phyloP scores from a whole-genome alignment of 2,329 filamentous ascomycete genomes.

The Byssoonygena ceratinophila region DNA sequence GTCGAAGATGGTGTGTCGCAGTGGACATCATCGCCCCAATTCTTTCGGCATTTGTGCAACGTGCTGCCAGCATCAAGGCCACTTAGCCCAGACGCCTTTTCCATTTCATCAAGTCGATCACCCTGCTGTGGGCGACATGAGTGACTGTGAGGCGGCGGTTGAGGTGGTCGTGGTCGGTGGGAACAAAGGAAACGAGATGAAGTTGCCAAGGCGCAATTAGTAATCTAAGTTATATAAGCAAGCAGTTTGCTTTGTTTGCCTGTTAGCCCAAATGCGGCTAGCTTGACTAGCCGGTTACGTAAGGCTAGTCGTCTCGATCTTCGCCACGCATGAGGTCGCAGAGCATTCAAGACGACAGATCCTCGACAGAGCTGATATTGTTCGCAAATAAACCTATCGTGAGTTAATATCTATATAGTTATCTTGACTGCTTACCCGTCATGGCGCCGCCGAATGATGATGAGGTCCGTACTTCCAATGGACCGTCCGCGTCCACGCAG shows the following conservation, averaged over 20 bases:
- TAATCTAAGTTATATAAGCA: no score
- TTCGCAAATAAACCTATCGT: background rate
- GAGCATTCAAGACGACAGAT: background rate
- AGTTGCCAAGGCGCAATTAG: no score
- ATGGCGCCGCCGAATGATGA: conserved; percentile 9
- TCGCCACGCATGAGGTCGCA: background rate
- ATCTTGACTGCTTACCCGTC: background rate
- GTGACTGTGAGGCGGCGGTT: no score
- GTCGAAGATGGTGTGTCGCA: background rate
- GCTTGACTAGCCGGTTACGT: background rate
- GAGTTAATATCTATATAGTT: background rate
- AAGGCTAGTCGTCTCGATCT: background rate
- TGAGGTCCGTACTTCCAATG: conserved; percentile 6
- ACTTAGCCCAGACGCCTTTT: no score
- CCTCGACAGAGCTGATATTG: no score
- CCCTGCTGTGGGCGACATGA: background rate
- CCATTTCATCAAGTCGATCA: background rate
- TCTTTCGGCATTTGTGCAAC: background rate
- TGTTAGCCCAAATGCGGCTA: background rate
- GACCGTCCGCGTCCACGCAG: background rate
- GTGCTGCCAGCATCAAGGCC: background rate
- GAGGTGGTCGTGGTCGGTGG: no score
- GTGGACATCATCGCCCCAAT: background rate
- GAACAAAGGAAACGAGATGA: no score
- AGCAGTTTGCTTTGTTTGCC: background rate